These are phyloP conservation scores for Tulasnella sp. DNA, from an alignment of 768 basidiomycete species.

Conservation along the genomic window DNA sequence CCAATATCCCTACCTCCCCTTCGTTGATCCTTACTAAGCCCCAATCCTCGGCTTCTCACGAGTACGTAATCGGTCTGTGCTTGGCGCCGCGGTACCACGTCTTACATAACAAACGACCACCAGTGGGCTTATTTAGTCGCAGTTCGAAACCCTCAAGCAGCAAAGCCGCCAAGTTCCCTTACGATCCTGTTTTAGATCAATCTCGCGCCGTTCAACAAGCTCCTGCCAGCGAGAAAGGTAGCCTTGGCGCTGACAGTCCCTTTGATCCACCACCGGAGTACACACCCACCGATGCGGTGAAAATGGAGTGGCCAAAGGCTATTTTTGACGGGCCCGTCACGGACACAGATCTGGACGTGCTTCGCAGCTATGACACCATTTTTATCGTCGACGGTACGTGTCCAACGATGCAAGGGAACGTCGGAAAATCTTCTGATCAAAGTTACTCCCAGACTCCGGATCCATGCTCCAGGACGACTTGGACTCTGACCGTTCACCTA, in stretches of 20 bases:
- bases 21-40: background rate
- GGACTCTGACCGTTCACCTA: background rate
- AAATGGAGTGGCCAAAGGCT: background rate
- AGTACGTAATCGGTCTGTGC: background rate
- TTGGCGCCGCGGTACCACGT: background rate
- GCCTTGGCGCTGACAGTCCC: background rate
- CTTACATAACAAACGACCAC: background rate
- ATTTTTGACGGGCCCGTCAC: background rate
- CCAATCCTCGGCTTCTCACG: background rate
- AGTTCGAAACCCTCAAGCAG: background rate
- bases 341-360: background rate
- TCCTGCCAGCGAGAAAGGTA: background rate
- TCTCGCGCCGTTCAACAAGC: background rate
- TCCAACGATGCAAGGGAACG: too few relatives aligned
- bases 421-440: background rate
- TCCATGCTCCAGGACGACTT: constrained; percentile 46
- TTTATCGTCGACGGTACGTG: constrained; percentile 43
- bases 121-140: background rate
- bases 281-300: background rate
- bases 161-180: background rate
- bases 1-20: background rate
- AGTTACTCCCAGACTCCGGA: constrained; percentile 47
- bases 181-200: background rate
- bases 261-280: background rate
- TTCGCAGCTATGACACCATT: constrained; percentile 49